These are phyloP conservation scores for Fusarium sp. DNA, from an alignment of 2,329 filamentous ascomycete genomes.

Conservation along the genomic window DNA sequence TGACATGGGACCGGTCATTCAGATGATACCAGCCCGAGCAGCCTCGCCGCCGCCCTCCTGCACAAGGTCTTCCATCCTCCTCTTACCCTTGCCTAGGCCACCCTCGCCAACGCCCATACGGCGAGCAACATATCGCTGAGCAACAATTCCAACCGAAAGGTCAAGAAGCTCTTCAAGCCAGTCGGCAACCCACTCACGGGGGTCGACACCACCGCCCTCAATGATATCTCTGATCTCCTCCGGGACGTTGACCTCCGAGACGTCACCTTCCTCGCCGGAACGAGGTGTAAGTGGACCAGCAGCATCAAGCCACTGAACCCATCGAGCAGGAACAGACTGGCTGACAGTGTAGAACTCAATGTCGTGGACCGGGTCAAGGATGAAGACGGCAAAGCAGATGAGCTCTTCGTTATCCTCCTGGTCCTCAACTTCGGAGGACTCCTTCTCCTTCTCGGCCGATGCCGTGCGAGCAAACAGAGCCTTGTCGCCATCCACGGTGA, in stretches of 20 bases:
- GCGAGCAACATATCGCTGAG: slow-evolving; percentile 94
- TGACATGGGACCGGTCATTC: slow-evolving; percentile 21
- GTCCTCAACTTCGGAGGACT: slow-evolving; percentile 67
- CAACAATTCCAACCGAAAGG: slow-evolving; percentile 86
- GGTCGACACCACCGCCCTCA: slow-evolving; percentile 82
- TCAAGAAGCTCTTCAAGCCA: slow-evolving; percentile 93
- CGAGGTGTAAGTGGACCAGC: slow-evolving; percentile 70
- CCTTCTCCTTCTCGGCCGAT: slow-evolving; percentile 69
- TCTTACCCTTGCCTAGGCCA: slow-evolving; percentile 74
- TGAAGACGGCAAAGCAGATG: slow-evolving; percentile 82
- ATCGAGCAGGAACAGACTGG: slow-evolving; percentile 86
- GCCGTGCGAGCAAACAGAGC: slow-evolving; percentile 77
- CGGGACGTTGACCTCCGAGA: slow-evolving; percentile 66
- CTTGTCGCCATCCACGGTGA: slow-evolving; percentile 75
- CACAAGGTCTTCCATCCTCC: slow-evolving; percentile 69
- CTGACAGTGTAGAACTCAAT: slow-evolving; percentile 89
- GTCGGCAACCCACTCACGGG: slow-evolving; percentile 96
- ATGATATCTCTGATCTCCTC: slow-evolving; percentile 92
- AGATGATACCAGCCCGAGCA: slow-evolving; percentile 71
- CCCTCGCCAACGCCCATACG: slow-evolving; percentile 97
- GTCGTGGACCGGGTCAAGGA: slow-evolving; percentile 90
- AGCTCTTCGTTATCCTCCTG: slow-evolving; percentile 72
- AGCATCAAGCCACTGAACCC: slow-evolving; percentile 93
- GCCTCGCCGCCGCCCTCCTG: slow-evolving; percentile 72
- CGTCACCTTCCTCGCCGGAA: slow-evolving; percentile 64